These are phyloP conservation scores for Sugiyamaella chiloensis DNA, from an alignment of 805 yeast species.

Conservation along the genomic window DNA sequence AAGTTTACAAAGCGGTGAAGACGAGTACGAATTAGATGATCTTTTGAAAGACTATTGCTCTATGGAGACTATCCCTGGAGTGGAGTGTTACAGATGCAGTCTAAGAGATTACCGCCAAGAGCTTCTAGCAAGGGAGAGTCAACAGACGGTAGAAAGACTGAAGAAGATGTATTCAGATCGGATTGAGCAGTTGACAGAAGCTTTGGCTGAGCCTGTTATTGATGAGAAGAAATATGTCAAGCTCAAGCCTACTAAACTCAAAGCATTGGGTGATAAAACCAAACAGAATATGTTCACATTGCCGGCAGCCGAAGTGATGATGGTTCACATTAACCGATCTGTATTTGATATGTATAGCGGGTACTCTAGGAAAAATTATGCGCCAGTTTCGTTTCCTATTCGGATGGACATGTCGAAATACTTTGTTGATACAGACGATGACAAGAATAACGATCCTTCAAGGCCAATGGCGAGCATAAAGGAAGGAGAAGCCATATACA, in stretches of 20 bases:
- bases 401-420: conserved; percentile 64
- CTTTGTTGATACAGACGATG: conserved; percentile 59
- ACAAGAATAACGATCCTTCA: conserved; percentile 74
- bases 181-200: conserved; percentile 47
- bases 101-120: conserved; percentile 39
- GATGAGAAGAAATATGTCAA: conserved; percentile 75
- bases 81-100: conserved; percentile 92
- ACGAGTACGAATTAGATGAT: conserved; percentile 21
- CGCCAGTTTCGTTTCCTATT: conserved; percentile 74
- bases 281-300: conserved; percentile 77
- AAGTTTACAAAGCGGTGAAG: conserved; percentile 20
- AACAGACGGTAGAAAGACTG: conserved; percentile 9
- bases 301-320: conserved; percentile 63
- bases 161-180: conserved; percentile 41
- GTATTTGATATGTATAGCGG: conserved; percentile 88
- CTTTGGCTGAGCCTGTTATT: conserved; percentile 63
- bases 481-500: conserved; percentile 42
- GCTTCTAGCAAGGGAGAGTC: conserved; percentile 23
- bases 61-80: conserved; percentile 88
- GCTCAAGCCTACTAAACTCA: conserved; percentile 70
- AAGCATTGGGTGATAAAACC: conserved; percentile 72
- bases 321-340: conserved; percentile 88
- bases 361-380: conserved; percentile 76
- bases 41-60: conserved; percentile 35
- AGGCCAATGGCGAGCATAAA: conserved; percentile 46